A percentile compares a stretch with the other conserved stretches of the same genome.
Conservation (phyloP, 768 basidiomycete species). For the Termitomyces heimii region DNA sequence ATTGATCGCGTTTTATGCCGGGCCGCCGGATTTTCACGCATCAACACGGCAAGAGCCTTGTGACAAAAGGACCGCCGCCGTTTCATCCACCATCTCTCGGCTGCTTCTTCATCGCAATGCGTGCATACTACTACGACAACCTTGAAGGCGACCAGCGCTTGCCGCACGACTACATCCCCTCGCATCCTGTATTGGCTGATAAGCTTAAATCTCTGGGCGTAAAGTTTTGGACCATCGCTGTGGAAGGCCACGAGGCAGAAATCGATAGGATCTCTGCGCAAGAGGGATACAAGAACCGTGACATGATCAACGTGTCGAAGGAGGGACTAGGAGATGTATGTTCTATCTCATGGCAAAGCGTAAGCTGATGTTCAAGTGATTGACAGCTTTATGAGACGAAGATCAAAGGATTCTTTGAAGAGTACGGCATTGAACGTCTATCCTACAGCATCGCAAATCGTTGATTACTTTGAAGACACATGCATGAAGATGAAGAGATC, state of each 20-base stretch:
- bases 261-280: slow-evolving; percentile 61
- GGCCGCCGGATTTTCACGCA: neutral
- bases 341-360: neutral
- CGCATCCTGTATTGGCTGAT: slow-evolving; percentile 43
- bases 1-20: neutral
- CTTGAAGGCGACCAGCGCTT: slow-evolving; percentile 78
- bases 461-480: slow-evolving; percentile 46
- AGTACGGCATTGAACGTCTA: slow-evolving; percentile 40
- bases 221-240: slow-evolving; percentile 59
- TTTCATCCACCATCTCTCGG: neutral
- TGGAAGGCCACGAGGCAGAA: slow-evolving; percentile 49
- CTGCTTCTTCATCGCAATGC: slow-evolving; percentile 36
- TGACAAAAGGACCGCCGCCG: neutral
- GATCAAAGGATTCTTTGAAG: slow-evolving; percentile 78
- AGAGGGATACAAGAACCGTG: slow-evolving; percentile 78
- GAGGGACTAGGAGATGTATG: slow-evolving; percentile 70
- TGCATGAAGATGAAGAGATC: slow-evolving; percentile 97
- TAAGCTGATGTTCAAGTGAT: neutral
- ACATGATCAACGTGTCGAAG: slow-evolving; percentile 72
- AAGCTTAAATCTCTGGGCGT: slow-evolving; percentile 57
- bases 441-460: neutral
- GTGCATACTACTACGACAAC: slow-evolving; percentile 71
- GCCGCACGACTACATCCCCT: slow-evolving; percentile 64
- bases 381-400: slow-evolving; percentile 63
- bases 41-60: neutral